Evolutionary conservation across 2,329 filamentous ascomycete species (phyloP), one percentile per base, ranked within the genome.

Genomic region (Fusarium incarnatum): DNA sequence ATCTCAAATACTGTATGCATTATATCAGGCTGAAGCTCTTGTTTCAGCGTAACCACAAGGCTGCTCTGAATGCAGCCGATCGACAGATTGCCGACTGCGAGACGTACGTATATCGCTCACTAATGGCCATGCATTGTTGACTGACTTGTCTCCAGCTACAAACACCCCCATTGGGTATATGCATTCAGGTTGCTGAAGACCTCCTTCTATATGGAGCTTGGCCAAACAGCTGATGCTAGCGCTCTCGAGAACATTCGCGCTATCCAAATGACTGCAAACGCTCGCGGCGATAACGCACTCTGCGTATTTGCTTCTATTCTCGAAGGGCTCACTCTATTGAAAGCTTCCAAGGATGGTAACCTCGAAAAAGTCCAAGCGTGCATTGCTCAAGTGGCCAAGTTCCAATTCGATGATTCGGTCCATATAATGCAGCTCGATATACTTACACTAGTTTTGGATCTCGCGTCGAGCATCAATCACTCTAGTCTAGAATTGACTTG

Each of bases 1-100:
- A 94, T 71, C 79, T 94, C 41, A 94, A 93, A 77, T 94, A 94
- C 78, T 89, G 88, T 67, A 93, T 94, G 86, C 88, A 93, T 69
- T 92, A 93, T 76, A 82, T 94, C 18, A 87, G 92, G 62, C 85
- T 90, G 50, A 90, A 92, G 71, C 86, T 92, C 3, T 82, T 93
- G 60, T 92, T 91, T 71, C 89, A 91, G 73, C 87, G 89, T 44
- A 93, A 89, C 68, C 88, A 87, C 55, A 92, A 91, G 73, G 91
- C 91, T 2, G 91, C 92, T 1, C 83, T 94, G 73, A 94, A 91
- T 68, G 86, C 89, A 1, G 81, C 93, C 18, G 92, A 94, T 75
- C 85, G 86, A 27, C 85, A 91, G 46, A 91, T 94, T 47, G 82
- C 85, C 1, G 90, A 94, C 73, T 89, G 89, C 30, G 87, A 91